A percentile compares a stretch with the other conserved stretches of the same genome.
phyloP scores from a whole-genome alignment of 495 filamentous ascomycete genomes.

The Pyrenula aspistea region DNA sequence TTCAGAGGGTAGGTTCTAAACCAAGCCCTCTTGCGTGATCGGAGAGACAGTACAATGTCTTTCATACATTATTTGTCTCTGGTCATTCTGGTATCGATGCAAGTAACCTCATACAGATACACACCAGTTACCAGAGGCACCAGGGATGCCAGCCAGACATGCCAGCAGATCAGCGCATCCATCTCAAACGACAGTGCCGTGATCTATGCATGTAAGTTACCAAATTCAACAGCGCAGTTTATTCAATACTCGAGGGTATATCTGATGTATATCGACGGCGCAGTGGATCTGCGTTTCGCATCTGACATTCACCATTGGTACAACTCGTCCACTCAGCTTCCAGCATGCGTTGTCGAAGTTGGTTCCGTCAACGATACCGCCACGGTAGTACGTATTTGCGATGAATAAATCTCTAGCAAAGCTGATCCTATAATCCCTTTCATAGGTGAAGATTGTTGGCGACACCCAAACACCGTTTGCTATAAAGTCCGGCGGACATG shows the following conservation, averaged over 20 bases:
- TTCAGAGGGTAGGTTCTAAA: not conserved
- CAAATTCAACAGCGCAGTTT: not conserved
- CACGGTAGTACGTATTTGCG: not conserved
- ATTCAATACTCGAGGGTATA: not conserved
- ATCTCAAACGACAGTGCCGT: not conserved
- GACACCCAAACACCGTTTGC: conserved; percentile 5
- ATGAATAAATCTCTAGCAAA: too few relatives aligned
- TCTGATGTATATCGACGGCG: not conserved
- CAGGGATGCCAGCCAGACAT: not conserved
- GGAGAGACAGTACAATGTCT: not conserved
- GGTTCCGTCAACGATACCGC: conserved; percentile 4
- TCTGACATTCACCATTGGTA: conserved; percentile 6
- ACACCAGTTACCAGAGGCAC: not conserved
- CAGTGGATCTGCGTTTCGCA: not conserved
- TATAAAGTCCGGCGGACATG: conserved; percentile 9
- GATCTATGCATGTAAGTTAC: not conserved
- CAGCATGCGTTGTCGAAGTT: conserved; percentile 8
- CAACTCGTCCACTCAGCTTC: conserved; percentile 3
- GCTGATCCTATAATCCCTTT: too few relatives aligned
- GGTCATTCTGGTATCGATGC: not conserved
- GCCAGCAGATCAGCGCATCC: not conserved
- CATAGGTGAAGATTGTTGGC: conserved; percentile 5
- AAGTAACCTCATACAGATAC: not conserved
- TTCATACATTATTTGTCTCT: not conserved
- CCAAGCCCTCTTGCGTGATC: not conserved